Evolutionary conservation across 23 red algal genomes (phyloP), one percentile per base, ranked within the genome.

Genomic region (Gracilaria gracilis): DNA sequence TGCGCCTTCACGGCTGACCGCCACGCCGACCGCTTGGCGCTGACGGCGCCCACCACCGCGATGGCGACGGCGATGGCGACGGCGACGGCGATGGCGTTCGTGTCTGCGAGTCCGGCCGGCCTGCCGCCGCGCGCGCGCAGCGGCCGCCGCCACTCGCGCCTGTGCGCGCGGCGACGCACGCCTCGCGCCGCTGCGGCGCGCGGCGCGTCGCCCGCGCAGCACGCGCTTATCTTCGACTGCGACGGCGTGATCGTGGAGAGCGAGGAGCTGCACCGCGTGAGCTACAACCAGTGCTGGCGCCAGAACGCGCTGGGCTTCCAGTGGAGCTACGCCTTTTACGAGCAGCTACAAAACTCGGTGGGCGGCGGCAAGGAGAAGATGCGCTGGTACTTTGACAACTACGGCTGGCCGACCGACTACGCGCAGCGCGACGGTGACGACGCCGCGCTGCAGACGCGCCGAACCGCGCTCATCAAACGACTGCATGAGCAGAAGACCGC

Each of bases 331-430:
- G 70, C 59, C 16, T 95, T 95, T 73, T 99, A 99, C 84, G 97
- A 96, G 35, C 82, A 84, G 73, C 65, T 99, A 32, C 97, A 99
- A 53, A 99, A 99, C 71, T 47, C 79, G 29, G 74, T 96, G 1
- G 97, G 97, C 79, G 97, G 97, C 64, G 97, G 97, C 25, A 95
- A 95, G 64, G 93, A 93, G 81, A 99, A 99, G 88, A 96, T 96
- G 88, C 72, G 74, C 61, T 99, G 93, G 87, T 95, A 99, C 57
- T 99, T 99, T 66, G 58, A 95, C 50, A 78, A 19, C 0, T 33
- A 95, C 67, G 97, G 97, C 55, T 99, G 97, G 97, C 97, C 97
- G 21, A 55, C 70, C 35, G 78, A n/a, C 24, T n/a, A n/a, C n/a
- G n/a, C n/a, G n/a, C n/a, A n/a, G n/a, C 2, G 59, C 1, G 17